These are phyloP conservation scores for Crithidia fasciculata DNA, from an alignment of 208 protist genomes.

Conservation along the genomic window DNA sequence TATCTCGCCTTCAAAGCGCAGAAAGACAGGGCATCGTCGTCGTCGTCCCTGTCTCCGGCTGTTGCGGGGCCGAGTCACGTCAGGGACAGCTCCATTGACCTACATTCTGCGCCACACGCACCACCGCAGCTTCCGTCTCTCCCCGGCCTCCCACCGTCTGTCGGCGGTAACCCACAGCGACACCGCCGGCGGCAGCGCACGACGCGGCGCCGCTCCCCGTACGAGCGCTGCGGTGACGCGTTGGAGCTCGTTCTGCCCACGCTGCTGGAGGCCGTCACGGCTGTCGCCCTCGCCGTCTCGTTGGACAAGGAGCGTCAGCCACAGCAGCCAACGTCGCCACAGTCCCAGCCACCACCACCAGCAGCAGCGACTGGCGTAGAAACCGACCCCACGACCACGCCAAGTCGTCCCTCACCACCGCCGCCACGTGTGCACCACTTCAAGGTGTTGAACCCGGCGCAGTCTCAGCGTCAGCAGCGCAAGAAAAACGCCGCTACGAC, in stretches of 20 bases:
- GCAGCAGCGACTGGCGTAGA: not conserved
- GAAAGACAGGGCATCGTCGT: slow-evolving; percentile 3
- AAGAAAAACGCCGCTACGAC: slow-evolving; percentile 1
- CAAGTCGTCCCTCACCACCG: not conserved
- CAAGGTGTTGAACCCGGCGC: slow-evolving; percentile 9
- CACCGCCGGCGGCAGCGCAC: slow-evolving; percentile 31
- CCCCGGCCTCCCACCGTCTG: not conserved
- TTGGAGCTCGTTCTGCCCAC: slow-evolving; percentile 39
- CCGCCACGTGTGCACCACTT: slow-evolving; percentile 25
- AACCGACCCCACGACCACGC: too few species aligned
- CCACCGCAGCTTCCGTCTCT: not conserved
- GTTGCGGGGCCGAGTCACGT: too few species aligned
- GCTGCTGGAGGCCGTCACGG: slow-evolving; percentile 34
- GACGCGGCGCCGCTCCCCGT: slow-evolving; percentile 24
- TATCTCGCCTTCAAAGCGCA: slow-evolving; percentile 5
- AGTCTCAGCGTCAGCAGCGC: slow-evolving; percentile 15
- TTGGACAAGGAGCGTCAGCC: slow-evolving; percentile 36
- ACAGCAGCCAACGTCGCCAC: not conserved
- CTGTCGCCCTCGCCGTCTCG: slow-evolving; percentile 31
- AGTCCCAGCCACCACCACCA: slow-evolving; percentile 5
- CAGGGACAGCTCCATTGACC: too few species aligned
- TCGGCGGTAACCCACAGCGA: not conserved
- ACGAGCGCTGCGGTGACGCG: slow-evolving; percentile 37
- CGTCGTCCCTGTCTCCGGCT: not conserved
- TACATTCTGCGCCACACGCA: too few species aligned